phyloP scores from a whole-genome alignment of 2,329 filamentous ascomycete species.

The Calonectria multiphialidica region DNA sequence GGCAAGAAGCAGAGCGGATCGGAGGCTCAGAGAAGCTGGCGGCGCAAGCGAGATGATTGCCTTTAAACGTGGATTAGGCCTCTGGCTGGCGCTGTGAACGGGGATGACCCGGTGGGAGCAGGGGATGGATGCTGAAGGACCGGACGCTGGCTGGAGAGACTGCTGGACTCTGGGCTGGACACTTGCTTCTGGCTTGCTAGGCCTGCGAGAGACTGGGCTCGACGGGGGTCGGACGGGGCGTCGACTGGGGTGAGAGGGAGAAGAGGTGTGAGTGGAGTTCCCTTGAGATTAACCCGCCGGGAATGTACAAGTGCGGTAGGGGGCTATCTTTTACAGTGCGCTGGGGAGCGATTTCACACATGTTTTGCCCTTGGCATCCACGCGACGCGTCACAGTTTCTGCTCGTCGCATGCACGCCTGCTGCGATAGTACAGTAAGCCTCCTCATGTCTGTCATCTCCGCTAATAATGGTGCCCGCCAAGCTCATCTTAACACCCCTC shows the following conservation, averaged over 20 bases:
- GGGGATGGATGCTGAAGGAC: slow-evolving; percentile 34
- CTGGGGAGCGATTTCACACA: accelerated
- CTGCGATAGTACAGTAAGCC: slow-evolving; percentile 32
- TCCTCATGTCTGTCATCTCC: slow-evolving; percentile 44
- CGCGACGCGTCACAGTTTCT: slow-evolving; percentile 16
- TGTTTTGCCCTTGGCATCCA: not conserved
- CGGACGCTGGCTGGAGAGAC: slow-evolving; percentile 33
- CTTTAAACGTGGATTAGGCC: slow-evolving; percentile 56
- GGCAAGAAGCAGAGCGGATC: slow-evolving; percentile 51
- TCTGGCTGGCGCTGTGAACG: slow-evolving; percentile 48
- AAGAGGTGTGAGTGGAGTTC: slow-evolving; percentile 56
- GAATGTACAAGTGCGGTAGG: slow-evolving; percentile 46
- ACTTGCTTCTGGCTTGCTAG: slow-evolving; percentile 31
- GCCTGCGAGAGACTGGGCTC: slow-evolving; percentile 32
- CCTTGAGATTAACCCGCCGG: slow-evolving; percentile 56
- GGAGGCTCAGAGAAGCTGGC: slow-evolving; percentile 60
- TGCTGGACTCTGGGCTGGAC: slow-evolving; percentile 23
- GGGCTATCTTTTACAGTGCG: slow-evolving; percentile 38
- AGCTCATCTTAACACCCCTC: slow-evolving; percentile 46
- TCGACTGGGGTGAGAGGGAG: slow-evolving; percentile 41
- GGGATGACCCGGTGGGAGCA: slow-evolving; percentile 45
- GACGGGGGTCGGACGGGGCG: slow-evolving; percentile 31
- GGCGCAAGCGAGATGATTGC: slow-evolving; percentile 67
- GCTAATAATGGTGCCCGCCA: slow-evolving; percentile 47
- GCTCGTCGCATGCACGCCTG: not conserved